Evolutionary conservation across 129 eudicot species (phyloP), one percentile per base, ranked within the genome.

Genomic region (Apium graveolens): DNA sequence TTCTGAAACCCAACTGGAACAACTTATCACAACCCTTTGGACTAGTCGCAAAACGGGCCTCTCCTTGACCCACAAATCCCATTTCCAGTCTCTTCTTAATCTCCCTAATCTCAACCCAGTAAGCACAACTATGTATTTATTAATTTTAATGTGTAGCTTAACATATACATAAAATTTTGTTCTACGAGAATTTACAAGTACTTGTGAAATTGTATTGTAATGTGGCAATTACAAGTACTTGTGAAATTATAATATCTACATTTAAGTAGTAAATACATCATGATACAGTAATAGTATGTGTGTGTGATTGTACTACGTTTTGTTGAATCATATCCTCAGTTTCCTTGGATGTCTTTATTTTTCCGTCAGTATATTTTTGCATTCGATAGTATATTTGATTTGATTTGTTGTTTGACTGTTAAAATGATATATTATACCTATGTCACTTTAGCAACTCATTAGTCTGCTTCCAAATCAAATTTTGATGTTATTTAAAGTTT

Each of bases 11-110:
- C 79, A 78, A 12, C 78, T 82, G 2, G 31, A 82, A 72, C 31
- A 77, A n/a, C 12, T 82, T 3, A 27, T 82, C 31, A 34, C 46
- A 21, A 43, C 81, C 68, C 78, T 82, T 0, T 82, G 85, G 85
- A 42, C 32, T 24, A 82, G 60, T 57, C 85, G 85, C 68, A 82
- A 60, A 73, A 82, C 78, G 4, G 82, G 82, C 11, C 81, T 82
- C 75, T 16, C 74, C 26, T 8, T 68, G 17, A 0, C 73, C 48
- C 73, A 77, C 5, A 82, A 82, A 53, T 71, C 85, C 11, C 48
- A 44, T 21, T 5, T 82, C 35, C 85, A 78, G 70, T 77, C 85
- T 46, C 81, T 82, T 24, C 79, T 82, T 75, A 82, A 72, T 35
- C 74, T 78, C 63, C 75, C 78, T 0, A 62, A 72, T 20, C 74